Conservation (phyloP, 2,329 filamentous ascomycete species). For the Exophiala phaeomuriformis region DNA sequence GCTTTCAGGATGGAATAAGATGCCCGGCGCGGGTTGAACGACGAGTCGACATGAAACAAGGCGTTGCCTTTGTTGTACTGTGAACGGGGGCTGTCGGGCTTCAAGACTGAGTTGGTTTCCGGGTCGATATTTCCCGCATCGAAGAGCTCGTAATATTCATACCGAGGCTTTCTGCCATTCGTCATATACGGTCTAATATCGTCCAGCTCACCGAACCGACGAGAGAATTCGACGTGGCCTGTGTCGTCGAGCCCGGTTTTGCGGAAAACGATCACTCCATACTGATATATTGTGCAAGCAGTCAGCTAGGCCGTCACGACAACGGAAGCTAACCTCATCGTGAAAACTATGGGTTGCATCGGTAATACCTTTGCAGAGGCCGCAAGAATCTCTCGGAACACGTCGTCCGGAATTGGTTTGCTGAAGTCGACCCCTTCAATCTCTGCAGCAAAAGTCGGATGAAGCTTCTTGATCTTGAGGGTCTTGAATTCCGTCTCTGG, state of each 20-base stretch:
- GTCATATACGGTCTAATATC: constrained; percentile 47
- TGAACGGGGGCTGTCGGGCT: too few species aligned
- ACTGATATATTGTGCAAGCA: constrained; percentile 32
- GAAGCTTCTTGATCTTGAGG: constrained; percentile 5
- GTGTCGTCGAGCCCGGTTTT: constrained; percentile 46
- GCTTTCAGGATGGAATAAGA: constrained; percentile 48
- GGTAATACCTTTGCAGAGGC: neutral
- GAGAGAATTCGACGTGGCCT: constrained; percentile 46
- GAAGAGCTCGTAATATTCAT: constrained; percentile 48
- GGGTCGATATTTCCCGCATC: constrained; percentile 36
- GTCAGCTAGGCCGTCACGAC: too few species aligned
- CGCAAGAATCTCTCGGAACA: neutral
- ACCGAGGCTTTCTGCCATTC: constrained; percentile 43
- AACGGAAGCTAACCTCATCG: neutral
- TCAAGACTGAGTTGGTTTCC: too few species aligned
- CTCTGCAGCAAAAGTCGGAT: constrained; percentile 4
- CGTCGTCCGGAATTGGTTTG: neutral
- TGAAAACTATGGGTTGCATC: neutral
- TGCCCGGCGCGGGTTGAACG: constrained; percentile 51
- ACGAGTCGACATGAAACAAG: constrained; percentile 51
- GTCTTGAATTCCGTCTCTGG: constrained; percentile 16
- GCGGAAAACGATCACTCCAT: constrained; percentile 49
- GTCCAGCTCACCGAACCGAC: constrained; percentile 49
- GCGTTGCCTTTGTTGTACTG: constrained; percentile 36
- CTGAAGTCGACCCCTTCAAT: constrained; percentile 5